phyloP scores from a whole-genome alignment of 257 asterid genomes.

The Penstemon barbatus region DNA sequence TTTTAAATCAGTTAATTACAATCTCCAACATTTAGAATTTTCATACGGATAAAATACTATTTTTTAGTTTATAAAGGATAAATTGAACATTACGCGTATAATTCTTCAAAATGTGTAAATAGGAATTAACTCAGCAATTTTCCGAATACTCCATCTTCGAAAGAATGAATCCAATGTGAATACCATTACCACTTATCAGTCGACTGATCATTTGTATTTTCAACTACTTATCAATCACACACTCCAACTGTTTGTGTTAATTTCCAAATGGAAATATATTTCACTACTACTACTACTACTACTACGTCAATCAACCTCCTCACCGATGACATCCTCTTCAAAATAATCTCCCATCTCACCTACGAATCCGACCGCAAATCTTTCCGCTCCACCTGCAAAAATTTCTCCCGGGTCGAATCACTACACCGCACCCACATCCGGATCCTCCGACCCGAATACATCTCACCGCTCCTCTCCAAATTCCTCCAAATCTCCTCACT shows the following conservation, averaged over 20 bases:
- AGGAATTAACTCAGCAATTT: too few species aligned
- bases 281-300: too few species aligned
- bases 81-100: too few species aligned
- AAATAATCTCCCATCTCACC: constrained; percentile 38
- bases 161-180: background rate
- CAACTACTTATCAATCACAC: background rate
- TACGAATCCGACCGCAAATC: constrained; percentile 53
- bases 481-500: constrained; percentile 47
- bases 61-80: too few species aligned
- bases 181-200: constrained; percentile 34
- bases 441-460: constrained; percentile 63
- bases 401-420: constrained; percentile 53
- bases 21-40: too few species aligned
- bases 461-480: constrained; percentile 45
- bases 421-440: constrained; percentile 58
- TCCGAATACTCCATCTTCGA: too few species aligned
- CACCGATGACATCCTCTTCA: constrained; percentile 53
- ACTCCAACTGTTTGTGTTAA: background rate
- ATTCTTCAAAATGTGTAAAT: too few species aligned
- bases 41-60: too few species aligned
- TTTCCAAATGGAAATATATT: too few species aligned
- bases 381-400: constrained; percentile 56
- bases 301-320: constrained; percentile 28
- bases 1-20: too few species aligned
- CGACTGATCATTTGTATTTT: background rate